Evolutionary conservation across 345 rosid genomes (phyloP).

Genomic region (Toxicodendron radicans): DNA sequence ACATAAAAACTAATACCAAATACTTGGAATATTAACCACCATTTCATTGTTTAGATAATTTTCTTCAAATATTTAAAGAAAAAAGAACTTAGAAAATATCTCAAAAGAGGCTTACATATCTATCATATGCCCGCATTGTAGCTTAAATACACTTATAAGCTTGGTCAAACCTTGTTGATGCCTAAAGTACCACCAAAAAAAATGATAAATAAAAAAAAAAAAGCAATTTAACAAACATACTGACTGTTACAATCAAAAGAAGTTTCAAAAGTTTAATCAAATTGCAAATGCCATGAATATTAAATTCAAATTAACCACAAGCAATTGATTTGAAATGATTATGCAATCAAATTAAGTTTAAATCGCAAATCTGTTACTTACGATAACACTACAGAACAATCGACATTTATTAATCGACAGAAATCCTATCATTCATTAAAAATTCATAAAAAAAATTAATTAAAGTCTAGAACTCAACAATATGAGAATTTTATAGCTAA

Average conservation of each 20-base stretch:
- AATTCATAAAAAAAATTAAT: neutral
- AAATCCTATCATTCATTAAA: neutral
- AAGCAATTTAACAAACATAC: too few species aligned
- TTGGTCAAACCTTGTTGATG: neutral
- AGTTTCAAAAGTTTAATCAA: too few species aligned
- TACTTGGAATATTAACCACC: neutral
- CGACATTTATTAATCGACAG: neutral
- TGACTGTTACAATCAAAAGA: too few species aligned
- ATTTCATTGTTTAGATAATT: too few species aligned
- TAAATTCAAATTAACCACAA: neutral
- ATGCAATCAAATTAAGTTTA: neutral
- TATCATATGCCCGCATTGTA: slow-evolving; percentile 48
- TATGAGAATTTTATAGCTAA: neutral
- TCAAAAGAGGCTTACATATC: slow-evolving; percentile 39
- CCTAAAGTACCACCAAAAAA: slow-evolving; percentile 16
- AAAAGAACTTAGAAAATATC: neutral
- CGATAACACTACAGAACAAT: neutral
- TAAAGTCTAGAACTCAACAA: neutral
- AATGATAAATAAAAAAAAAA: too few species aligned
- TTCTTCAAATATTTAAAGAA: neutral
- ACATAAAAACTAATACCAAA: neutral
- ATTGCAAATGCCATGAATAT: neutral
- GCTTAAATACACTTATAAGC: neutral
- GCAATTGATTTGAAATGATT: neutral
- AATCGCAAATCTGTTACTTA: neutral